Percentiles rank a stretch among this genome's conserved stretches.
Evolutionary conservation across 192 early-diverging fungal genomes (phyloP).

Genomic region (Chytriomyces sp.): DNA sequence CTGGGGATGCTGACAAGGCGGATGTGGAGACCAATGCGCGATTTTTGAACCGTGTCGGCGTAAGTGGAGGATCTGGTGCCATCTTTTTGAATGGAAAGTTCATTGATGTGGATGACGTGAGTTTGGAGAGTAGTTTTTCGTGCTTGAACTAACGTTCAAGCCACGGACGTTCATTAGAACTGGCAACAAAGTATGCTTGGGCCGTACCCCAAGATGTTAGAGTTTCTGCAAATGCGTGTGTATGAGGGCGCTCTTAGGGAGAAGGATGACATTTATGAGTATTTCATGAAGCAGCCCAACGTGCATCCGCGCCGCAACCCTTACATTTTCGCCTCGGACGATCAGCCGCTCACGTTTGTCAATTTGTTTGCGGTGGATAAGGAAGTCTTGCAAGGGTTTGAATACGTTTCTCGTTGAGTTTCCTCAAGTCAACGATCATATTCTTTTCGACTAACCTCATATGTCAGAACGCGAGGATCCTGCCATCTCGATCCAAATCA

Average conservation of each 20-base stretch:
- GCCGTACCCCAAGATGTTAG: slow-evolving; percentile 56
- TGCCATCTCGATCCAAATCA: slow-evolving; percentile 27
- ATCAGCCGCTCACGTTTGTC: slow-evolving; percentile 19
- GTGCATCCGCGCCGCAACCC: slow-evolving; percentile 68
- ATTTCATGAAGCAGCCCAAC: slow-evolving; percentile 65
- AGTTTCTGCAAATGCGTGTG: slow-evolving; percentile 46
- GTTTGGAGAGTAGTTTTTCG: not conserved
- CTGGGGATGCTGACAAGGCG: not conserved
- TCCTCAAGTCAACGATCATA: not conserved
- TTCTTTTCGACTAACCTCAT: not conserved
- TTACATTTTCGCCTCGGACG: slow-evolving; percentile 58
- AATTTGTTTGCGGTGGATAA: not conserved
- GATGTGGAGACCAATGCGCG: not conserved
- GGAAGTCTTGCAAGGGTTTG: not conserved
- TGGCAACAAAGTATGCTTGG: slow-evolving; percentile 59
- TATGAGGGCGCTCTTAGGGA: slow-evolving; percentile 58
- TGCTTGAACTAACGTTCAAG: slow-evolving; percentile 15
- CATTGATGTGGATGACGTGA: slow-evolving; percentile 59
- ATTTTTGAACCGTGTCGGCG: slow-evolving; percentile 30
- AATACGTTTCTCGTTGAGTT: slow-evolving; percentile 18
- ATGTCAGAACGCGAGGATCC: slow-evolving; percentile 14
- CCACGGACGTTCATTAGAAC: slow-evolving; percentile 11
- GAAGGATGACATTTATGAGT: slow-evolving; percentile 66
- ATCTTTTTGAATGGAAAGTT: slow-evolving; percentile 84
- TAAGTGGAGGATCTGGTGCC: slow-evolving; percentile 32